phyloP scores from a whole-genome alignment of 2,329 filamentous ascomycete genomes.

The Plenodomus biglobosus region DNA sequence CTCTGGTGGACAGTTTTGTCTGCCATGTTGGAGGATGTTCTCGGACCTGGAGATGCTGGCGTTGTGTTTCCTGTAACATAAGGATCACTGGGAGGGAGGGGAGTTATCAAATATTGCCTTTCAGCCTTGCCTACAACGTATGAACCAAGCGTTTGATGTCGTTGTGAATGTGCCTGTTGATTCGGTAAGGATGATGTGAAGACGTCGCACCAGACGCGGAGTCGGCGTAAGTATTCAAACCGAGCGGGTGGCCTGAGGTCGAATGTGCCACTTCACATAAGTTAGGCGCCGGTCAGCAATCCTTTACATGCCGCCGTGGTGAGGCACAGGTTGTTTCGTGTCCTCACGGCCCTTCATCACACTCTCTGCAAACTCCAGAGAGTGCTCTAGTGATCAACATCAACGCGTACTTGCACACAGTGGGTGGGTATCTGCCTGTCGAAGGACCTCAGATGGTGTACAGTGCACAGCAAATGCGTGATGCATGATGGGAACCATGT shows the following conservation, averaged over 20 bases:
- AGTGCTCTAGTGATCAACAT: no score
- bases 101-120: slow-evolving; percentile 19
- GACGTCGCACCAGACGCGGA: not conserved
- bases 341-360: no score
- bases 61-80: slow-evolving; percentile 19
- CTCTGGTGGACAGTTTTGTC: slow-evolving; percentile 10
- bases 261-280: not conserved
- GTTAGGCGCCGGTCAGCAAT: slow-evolving; percentile 2
- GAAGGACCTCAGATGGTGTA: no score
- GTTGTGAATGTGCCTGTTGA: not conserved
- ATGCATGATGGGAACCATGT: not conserved
- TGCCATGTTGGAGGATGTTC: slow-evolving; percentile 19
- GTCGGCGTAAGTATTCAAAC: not conserved
- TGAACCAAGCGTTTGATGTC: not conserved
- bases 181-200: not conserved
- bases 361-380: no score
- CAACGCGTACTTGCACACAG: no score
- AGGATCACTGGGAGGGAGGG: slow-evolving; percentile 13
- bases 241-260: not conserved
- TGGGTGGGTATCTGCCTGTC: no score
- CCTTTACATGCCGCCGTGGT: slow-evolving; percentile 4
- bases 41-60: slow-evolving; percentile 15
- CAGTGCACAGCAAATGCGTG: no score
- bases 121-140: no score
- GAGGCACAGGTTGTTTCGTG: slow-evolving; percentile 3